Evolutionary conservation across 2,329 filamentous ascomycete species (phyloP).

Genomic region (Scedosporium boydii): DNA sequence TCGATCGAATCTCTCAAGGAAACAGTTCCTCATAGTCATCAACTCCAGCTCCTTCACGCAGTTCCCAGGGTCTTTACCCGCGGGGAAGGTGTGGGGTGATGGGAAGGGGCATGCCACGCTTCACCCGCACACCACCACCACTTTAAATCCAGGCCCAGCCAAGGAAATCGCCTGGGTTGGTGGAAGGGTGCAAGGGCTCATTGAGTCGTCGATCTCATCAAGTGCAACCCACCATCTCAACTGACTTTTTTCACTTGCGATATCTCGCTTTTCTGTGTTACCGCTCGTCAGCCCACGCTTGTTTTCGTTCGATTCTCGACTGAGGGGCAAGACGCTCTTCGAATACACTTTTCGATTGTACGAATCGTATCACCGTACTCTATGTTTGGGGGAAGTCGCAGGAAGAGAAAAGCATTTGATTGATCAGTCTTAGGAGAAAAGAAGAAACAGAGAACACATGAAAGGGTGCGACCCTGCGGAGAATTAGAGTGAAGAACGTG

Average conservation of each 20-base stretch:
- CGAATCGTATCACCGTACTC: too few species aligned
- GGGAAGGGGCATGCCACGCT: not conserved
- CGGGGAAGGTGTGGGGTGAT: constrained; percentile 1
- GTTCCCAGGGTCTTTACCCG: not conserved
- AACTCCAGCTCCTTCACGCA: not conserved
- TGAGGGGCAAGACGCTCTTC: too few species aligned
- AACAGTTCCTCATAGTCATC: not conserved
- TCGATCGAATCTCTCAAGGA: constrained; percentile 5
- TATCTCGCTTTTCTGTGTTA: not conserved
- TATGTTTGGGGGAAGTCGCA: too few species aligned
- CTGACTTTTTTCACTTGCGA: not conserved
- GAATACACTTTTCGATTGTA: too few species aligned
- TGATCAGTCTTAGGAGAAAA: too few species aligned
- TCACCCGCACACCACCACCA: not conserved
- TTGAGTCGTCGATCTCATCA: not conserved
- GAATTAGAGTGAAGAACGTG: too few species aligned
- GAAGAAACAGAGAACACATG: too few species aligned
- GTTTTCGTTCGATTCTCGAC: too few species aligned
- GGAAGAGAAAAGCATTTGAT: too few species aligned
- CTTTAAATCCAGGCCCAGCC: not conserved
- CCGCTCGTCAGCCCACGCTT: not conserved
- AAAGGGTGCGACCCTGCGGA: too few species aligned
- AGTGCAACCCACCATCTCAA: not conserved
- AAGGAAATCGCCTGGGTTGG: not conserved
- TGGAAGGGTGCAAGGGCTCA: not conserved